Base-by-base conservation (phyloP, 768 basidiomycete genomes). In the Suillus cothurnatus region DNA sequence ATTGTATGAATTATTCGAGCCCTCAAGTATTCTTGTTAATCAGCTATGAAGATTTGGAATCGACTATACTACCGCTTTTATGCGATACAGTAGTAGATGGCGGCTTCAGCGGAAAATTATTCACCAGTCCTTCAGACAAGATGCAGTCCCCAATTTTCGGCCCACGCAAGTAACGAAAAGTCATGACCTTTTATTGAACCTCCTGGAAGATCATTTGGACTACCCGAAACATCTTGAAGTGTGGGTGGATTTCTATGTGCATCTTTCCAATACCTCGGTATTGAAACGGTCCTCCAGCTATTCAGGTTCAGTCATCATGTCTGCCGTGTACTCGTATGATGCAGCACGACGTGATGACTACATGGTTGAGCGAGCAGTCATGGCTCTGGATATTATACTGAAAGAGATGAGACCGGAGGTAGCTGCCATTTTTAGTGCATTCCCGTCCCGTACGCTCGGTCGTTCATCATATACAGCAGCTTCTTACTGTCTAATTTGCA, bases 11-110 rank as follows among this genome's bases (percentile, higher is more conserved):
- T n/a, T 43, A 5, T 62, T 62, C 28, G 6, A 21, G 11, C 28
- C 7, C 15, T 49, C 28, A 12, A 49, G 15, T n/a, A 36, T 17
- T 23, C 31, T 28, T 31, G 7, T 61, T 52, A 23, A 32, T 36
- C 21, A 21, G 21, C 9, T 2, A 7, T n/a, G 7, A 6, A 65
- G 64, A 38, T 64, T 69, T 38, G 66, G 63, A 36, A 55, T 61
- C 19, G 57, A 61, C 50, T 69, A 56, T 53, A 61, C 41, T 47
- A 66, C 63, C 21, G 60, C 53, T 1, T 56, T 68, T 8, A 50
- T 71, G 67, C 62, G 61, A 9, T 71, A 71, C 39, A 56, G 67
- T 41, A 56, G 61, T 12, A 39, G 36, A 21, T 71, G 69, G 69
- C 67, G 67, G 21, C 52, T 64, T 26, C 69, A 70, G 9, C 70